phyloP scores from a whole-genome alignment of 1,284 basidiomycete genomes.

The Austropuccinia psidii region DNA sequence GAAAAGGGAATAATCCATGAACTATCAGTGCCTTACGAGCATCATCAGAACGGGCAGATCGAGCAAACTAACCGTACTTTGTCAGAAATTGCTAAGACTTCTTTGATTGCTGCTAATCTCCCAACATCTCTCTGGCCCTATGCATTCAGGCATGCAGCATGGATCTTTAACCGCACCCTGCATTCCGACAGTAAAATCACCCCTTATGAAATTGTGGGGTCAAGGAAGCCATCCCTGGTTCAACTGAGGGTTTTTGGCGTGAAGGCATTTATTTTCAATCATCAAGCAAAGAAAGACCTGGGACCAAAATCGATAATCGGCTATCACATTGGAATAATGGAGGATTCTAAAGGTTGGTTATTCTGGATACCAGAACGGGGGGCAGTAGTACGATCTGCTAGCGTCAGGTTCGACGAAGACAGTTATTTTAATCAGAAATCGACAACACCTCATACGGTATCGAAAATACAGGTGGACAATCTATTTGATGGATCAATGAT shows the following conservation, averaged over 20 bases:
- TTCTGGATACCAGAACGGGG: not conserved
- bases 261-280: not conserved
- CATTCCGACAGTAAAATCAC: not conserved
- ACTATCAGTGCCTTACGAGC: not conserved
- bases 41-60: slow-evolving; percentile 5
- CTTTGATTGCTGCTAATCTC: not conserved
- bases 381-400: too few relatives aligned
- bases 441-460: too few relatives aligned
- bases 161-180: not conserved
- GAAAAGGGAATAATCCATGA: not conserved
- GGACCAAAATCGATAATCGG: not conserved
- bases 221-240: too few relatives aligned
- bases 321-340: not conserved
- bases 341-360: not conserved
- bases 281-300: not conserved
- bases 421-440: too few relatives aligned
- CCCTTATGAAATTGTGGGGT: not conserved
- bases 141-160: not conserved
- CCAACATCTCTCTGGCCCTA: not conserved
- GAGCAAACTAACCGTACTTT: not conserved
- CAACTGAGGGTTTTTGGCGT: not conserved
- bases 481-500: too few relatives aligned
- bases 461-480: too few relatives aligned
- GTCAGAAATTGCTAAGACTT: not conserved
- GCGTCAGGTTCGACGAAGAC: too few relatives aligned